Percentiles rank a stretch among this genome's conserved stretches.
Evolutionary conservation across 305 asterid species (phyloP).

Genomic region (Fraxinus latifolia): DNA sequence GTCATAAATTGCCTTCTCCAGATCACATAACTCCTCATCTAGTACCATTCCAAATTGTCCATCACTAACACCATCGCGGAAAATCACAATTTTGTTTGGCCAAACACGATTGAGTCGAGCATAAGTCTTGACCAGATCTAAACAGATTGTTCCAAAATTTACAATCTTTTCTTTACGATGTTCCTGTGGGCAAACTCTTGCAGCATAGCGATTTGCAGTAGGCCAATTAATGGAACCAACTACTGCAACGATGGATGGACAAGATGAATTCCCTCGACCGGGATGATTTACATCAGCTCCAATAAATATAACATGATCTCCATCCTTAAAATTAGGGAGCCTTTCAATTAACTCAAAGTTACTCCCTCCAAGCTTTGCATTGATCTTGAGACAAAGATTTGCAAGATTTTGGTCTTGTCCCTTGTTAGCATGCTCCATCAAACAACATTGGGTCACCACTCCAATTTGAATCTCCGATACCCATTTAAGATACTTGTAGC

Average conservation of each 20-base stretch:
- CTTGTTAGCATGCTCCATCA: constrained; percentile 24
- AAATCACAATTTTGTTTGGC: constrained; percentile 51
- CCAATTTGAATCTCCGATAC: constrained; percentile 53
- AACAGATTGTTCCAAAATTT: constrained; percentile 51
- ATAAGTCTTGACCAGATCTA: constrained; percentile 40
- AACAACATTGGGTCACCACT: constrained; percentile 58
- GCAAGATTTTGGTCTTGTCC: constrained; percentile 48
- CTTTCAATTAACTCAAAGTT: constrained; percentile 48
- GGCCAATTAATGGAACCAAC: constrained; percentile 75
- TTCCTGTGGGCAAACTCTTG: constrained; percentile 57
- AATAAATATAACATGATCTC: constrained; percentile 63
- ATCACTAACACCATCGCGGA: constrained; percentile 76
- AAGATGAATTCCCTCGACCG: constrained; percentile 31
- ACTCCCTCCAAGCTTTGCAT: constrained; percentile 70
- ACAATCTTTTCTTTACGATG: constrained; percentile 48
- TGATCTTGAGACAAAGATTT: constrained; percentile 63
- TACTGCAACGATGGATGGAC: constrained; percentile 79
- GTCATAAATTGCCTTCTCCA: constrained; percentile 28
- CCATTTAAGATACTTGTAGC: constrained; percentile 61
- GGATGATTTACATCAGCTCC: constrained; percentile 89
- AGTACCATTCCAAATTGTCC: constrained; percentile 70
- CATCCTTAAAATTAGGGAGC: constrained; percentile 33
- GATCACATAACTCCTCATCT: constrained; percentile 39
- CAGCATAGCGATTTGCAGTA: constrained; percentile 60
- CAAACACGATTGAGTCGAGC: constrained; percentile 27